Evolutionary conservation across 2,329 filamentous ascomycete genomes (phyloP).

Genomic region (Colletotrichum sp.): DNA sequence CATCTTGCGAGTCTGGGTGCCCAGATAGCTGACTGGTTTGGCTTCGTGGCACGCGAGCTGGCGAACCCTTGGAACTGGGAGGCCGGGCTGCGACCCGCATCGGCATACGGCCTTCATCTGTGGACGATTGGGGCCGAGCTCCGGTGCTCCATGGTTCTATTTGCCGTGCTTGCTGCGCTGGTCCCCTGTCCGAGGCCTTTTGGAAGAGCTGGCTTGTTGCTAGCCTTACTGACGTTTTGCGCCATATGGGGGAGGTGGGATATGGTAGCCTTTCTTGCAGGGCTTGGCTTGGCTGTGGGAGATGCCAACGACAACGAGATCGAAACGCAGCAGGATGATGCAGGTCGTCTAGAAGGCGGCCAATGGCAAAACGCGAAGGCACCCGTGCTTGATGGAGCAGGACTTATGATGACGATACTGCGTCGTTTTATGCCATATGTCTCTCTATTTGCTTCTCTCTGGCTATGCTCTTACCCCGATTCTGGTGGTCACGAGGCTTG

Average conservation of each 20-base stretch:
- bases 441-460: neutral
- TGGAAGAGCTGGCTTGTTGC: neutral
- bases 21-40: neutral
- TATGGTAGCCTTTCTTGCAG: neutral
- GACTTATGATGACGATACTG: neutral
- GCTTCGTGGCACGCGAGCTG: neutral
- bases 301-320: neutral
- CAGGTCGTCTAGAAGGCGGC: neutral
- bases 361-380: neutral
- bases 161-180: neutral
- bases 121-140: neutral
- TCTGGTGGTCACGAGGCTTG: neutral
- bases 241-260: neutral
- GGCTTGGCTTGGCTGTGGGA: neutral
- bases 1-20: neutral
- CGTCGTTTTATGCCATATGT: neutral
- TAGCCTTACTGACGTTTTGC: neutral
- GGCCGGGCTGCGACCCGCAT: neutral
- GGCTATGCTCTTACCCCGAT: neutral
- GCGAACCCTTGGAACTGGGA: neutral
- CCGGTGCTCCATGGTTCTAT: neutral
- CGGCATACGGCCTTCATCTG: neutral
- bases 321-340: neutral
- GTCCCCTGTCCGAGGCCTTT: neutral
- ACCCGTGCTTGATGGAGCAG: neutral